Evolutionary conservation across 257 asterid species (phyloP).

Genomic region (Echium plantagineum): DNA sequence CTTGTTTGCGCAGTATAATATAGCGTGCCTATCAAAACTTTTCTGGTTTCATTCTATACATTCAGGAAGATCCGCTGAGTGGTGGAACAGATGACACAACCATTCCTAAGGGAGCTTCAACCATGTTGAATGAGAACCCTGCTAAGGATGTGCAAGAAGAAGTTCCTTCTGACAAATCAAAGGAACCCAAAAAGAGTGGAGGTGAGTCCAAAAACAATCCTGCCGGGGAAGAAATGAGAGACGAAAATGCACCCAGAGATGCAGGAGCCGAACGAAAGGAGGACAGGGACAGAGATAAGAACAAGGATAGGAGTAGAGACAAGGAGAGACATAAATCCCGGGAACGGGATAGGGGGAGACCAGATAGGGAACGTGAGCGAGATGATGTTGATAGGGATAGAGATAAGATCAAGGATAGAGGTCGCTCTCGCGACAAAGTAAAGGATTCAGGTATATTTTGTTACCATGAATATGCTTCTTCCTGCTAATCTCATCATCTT

Average conservation of each 20-base stretch:
- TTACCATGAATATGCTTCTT: slow-evolving; percentile 4
- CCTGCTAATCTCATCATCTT: neutral
- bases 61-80: slow-evolving; percentile 41
- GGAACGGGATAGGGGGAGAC: slow-evolving; percentile 54
- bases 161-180: slow-evolving; percentile 47
- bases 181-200: slow-evolving; percentile 48
- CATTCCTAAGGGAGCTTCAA: slow-evolving; percentile 32
- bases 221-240: slow-evolving; percentile 43
- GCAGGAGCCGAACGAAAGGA: slow-evolving; percentile 49
- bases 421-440: slow-evolving; percentile 67
- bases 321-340: slow-evolving; percentile 53
- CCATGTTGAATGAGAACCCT: slow-evolving; percentile 27
- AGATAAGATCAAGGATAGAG: slow-evolving; percentile 57
- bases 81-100: slow-evolving; percentile 33
- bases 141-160: slow-evolving; percentile 41
- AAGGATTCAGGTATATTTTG: slow-evolving; percentile 39
- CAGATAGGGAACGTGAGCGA: slow-evolving; percentile 58
- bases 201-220: slow-evolving; percentile 36
- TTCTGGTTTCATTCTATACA: slow-evolving; percentile 2
- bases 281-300: slow-evolving; percentile 49
- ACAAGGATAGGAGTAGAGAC: slow-evolving; percentile 30
- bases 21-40: neutral
- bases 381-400: slow-evolving; percentile 60
- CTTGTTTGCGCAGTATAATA: neutral
- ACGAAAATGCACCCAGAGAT: slow-evolving; percentile 55